Evolutionary conservation across 176 grass and related monocot genomes (phyloP).

Genomic region (Lolium perenne): DNA sequence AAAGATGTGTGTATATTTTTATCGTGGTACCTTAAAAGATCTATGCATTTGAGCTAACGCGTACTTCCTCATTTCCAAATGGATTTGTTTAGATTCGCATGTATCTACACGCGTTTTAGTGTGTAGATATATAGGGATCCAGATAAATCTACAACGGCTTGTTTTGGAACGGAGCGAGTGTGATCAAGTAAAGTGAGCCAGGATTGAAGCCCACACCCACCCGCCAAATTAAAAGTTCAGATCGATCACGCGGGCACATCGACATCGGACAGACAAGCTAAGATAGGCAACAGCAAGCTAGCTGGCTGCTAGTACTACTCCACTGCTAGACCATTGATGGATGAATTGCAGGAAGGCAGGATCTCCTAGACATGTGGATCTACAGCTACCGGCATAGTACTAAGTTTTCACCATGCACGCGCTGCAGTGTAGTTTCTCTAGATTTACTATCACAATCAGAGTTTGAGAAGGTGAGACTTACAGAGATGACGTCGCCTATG

Average conservation of each 20-base stretch:
- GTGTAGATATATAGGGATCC: no score
- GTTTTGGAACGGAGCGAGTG: neutral
- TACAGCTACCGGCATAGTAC: neutral
- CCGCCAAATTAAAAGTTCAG: conserved; percentile 1
- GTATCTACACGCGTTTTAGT: no score
- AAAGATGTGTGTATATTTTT: neutral
- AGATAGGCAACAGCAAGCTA: neutral
- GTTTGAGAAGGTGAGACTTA: conserved; percentile 37
- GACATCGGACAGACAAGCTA: neutral
- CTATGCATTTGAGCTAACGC: neutral
- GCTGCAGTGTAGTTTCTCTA: neutral
- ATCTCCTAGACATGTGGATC: conserved; percentile 21
- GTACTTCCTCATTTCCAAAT: no score
- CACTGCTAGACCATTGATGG: neutral
- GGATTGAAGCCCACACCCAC: conserved; percentile 8
- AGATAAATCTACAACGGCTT: no score
- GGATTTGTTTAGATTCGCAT: no score
- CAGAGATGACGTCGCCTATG: conserved; percentile 71
- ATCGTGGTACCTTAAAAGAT: neutral
- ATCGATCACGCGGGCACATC: neutral
- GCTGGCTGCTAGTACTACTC: neutral
- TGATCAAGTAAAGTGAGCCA: conserved; percentile 24
- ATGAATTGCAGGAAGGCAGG: neutral
- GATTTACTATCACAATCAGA: neutral
- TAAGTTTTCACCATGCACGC: neutral